Conservation (phyloP, 352 stramenopile genomes). For the Thalassiosira allenii region DNA sequence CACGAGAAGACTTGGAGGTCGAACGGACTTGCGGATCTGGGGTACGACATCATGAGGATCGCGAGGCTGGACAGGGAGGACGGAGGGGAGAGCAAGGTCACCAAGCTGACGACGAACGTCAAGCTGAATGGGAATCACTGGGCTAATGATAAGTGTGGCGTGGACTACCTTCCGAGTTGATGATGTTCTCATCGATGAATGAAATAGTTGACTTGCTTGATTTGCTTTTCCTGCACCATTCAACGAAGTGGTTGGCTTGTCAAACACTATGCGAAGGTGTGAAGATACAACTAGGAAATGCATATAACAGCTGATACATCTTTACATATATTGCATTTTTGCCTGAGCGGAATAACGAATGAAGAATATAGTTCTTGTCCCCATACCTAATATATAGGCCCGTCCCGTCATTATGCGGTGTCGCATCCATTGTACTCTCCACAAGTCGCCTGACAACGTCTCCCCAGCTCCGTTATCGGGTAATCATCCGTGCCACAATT, state of each 20-base stretch:
- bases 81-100: slow-evolving; percentile 51
- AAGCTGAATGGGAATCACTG: slow-evolving; percentile 86
- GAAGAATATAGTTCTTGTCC: too few species aligned
- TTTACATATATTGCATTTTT: too few species aligned
- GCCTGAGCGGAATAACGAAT: too few species aligned
- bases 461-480: slow-evolving; percentile 52
- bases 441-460: slow-evolving; percentile 45
- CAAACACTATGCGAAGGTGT: too few species aligned
- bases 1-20: slow-evolving; percentile 80
- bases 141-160: slow-evolving; percentile 80
- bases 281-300: too few species aligned
- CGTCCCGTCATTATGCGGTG: not conserved
- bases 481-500: slow-evolving; percentile 50
- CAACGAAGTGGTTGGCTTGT: too few species aligned
- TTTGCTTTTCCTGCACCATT: too few species aligned
- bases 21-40: slow-evolving; percentile 85
- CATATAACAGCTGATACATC: too few species aligned
- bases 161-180: slow-evolving; percentile 62
- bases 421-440: slow-evolving; percentile 51
- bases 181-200: not conserved
- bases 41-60: slow-evolving; percentile 72
- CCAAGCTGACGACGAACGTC: slow-evolving; percentile 80
- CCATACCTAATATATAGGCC: not conserved
- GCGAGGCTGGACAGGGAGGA: slow-evolving; percentile 58
- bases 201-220: too few species aligned